Evolutionary conservation across 23 red algal genomes (phyloP), one percentile per base, ranked within the genome.

Genomic region (Gracilaria caudata): DNA sequence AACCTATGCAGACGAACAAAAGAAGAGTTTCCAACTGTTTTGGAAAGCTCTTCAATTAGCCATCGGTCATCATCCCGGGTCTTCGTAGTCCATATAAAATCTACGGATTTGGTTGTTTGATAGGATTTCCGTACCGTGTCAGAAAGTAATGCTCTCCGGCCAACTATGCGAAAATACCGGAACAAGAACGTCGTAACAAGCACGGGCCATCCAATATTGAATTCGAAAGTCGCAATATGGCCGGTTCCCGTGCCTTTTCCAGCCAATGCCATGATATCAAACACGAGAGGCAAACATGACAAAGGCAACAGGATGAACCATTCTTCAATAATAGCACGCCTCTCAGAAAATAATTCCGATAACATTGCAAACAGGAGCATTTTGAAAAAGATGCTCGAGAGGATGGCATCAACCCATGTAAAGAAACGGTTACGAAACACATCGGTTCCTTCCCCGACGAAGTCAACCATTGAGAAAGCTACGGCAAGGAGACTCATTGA

Each of bases 21-120:
- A 19, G 45, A 41, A 37, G 79, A 81, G 51, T 39, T 76, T 14
- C 64, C 85, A 3, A 91, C 24, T 17, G 61, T 32, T 59, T 54
- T 45, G 3, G 70, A 87, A 23, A 93, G 73, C 44, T 93, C 90
- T 23, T 71, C 80, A 11, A 66, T 61, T 0, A 93, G 38, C 90
- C 90, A 93, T n/a, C 32, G 60, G 60, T 93, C 90, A 53, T 85
- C 80, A 25, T 78, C 72, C 12, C 68, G 46, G 25, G 63, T 70
- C 28, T 64, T 81, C 16, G 81, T 60, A 8, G 90, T 93, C 90
- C 90, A 93, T 13, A 93, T 63, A 71, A 93, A 93, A 61, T 93
- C 90, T 10, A 93, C 49, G 7, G 86, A 79, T 76, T 64, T 72
- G 32, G 73, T 89, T 17, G 70, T 78, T 36, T 46, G 53, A 54